These are phyloP conservation scores for Trichoderma asperellum DNA, from an alignment of 2,329 filamentous ascomycete genomes.

Conservation along the genomic window DNA sequence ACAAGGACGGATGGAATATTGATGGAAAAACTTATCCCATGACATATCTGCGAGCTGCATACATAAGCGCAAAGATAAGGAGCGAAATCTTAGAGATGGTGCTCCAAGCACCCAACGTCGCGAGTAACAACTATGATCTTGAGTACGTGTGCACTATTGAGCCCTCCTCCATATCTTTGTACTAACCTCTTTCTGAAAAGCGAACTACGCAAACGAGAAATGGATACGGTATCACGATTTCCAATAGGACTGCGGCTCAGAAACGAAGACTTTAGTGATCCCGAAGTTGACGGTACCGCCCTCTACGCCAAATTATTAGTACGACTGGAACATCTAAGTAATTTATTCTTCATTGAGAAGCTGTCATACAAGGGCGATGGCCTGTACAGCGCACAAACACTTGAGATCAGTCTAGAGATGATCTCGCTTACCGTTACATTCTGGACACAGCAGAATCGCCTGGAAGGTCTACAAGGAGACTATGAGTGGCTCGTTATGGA, in stretches of 20 bases:
- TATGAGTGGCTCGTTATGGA: slow-evolving; percentile 55
- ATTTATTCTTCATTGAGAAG: slow-evolving; percentile 61
- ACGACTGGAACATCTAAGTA: slow-evolving; percentile 55
- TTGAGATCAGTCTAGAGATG: slow-evolving; percentile 50
- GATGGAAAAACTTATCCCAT: slow-evolving; percentile 8
- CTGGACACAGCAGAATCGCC: slow-evolving; percentile 52
- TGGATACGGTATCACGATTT: slow-evolving; percentile 18
- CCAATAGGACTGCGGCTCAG: slow-evolving; percentile 20
- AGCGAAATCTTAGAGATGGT: slow-evolving; percentile 25
- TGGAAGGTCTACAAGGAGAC: slow-evolving; percentile 46
- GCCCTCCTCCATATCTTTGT: neutral
- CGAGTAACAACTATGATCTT: slow-evolving; percentile 3
- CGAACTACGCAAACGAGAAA: slow-evolving; percentile 2
- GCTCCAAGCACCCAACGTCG: slow-evolving; percentile 21
- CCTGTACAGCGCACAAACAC: slow-evolving; percentile 46
- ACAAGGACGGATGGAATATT: slow-evolving; percentile 26
- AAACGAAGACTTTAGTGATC: slow-evolving; percentile 49
- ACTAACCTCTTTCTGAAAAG: neutral
- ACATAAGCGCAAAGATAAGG: slow-evolving; percentile 7
- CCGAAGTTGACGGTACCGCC: slow-evolving; percentile 45
- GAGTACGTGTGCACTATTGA: neutral
- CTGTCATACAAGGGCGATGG: slow-evolving; percentile 52
- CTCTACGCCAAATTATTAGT: slow-evolving; percentile 52
- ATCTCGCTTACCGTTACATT: slow-evolving; percentile 49
- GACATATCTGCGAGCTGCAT: slow-evolving; percentile 22